Percentiles rank a stretch among this genome's conserved stretches.
Conservation (phyloP, 805 yeast genomes). For the Babjeviella inositovora region DNA sequence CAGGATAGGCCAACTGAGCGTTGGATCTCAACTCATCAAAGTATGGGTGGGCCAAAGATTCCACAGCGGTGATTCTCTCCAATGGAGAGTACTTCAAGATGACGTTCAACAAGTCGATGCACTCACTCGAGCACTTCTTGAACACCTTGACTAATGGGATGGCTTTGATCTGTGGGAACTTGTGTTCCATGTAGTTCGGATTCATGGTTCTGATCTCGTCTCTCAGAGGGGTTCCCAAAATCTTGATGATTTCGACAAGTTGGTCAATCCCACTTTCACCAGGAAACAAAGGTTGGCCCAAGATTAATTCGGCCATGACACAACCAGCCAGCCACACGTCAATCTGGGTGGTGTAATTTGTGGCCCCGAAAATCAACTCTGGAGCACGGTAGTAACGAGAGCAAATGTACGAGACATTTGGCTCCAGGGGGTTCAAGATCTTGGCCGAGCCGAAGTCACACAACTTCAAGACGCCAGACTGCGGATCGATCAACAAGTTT, state of each 20-base stretch:
- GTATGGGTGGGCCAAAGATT: conserved; percentile 33
- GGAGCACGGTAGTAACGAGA: conserved; percentile 96
- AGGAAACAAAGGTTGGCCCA: conserved; percentile 95
- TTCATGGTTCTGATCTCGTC: conserved; percentile 92
- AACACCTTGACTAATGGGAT: conserved; percentile 58
- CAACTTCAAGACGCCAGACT: conserved; percentile 68
- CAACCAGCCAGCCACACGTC: conserved; percentile 98
- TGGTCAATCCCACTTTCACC: conserved; percentile 98
- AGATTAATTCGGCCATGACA: conserved; percentile 90
- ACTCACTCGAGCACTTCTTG: conserved; percentile 34
- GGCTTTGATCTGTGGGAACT: conserved; percentile 78
- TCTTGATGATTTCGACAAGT: conserved; percentile 89
- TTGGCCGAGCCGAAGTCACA: conserved; percentile 98
- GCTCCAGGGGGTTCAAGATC: conserved; percentile 75
- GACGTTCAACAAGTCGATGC: conserved; percentile 36
- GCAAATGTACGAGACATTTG: conserved; percentile 92
- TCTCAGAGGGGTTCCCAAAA: conserved; percentile 86
- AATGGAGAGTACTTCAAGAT: conserved; percentile 56
- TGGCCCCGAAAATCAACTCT: conserved; percentile 92
- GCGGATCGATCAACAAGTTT: conserved; percentile 75
- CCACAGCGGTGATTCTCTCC: conserved; percentile 42
- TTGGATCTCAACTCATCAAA: conserved; percentile 39
- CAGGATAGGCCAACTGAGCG: no score
- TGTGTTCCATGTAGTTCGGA: conserved; percentile 94
- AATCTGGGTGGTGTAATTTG: conserved; percentile 90